These are phyloP conservation scores for Pezicula neosporulosa DNA, from an alignment of 2,329 filamentous ascomycete genomes.

Conservation along the genomic window DNA sequence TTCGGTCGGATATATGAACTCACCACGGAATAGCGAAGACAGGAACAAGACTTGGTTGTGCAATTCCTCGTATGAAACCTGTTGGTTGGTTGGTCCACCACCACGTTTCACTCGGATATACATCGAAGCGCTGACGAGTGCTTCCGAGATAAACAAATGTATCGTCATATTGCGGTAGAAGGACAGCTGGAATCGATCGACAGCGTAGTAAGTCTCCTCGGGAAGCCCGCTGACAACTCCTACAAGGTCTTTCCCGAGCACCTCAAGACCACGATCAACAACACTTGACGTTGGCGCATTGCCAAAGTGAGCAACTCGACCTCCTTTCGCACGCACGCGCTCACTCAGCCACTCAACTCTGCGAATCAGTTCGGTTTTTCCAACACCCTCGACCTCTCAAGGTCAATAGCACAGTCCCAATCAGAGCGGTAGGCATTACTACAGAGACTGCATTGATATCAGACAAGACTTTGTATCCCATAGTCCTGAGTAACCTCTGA, in stretches of 20 bases:
- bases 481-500: constrained; percentile 73
- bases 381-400: constrained; percentile 89
- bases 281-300: constrained; percentile 75
- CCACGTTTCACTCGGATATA: constrained; percentile 90
- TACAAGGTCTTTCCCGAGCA: constrained; percentile 85
- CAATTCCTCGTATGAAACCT: constrained; percentile 72
- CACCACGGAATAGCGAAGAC: constrained; percentile 88
- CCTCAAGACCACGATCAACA: constrained; percentile 85
- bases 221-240: constrained; percentile 74
- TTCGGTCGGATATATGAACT: constrained; percentile 94
- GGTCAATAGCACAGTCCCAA: constrained; percentile 89
- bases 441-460: constrained; percentile 97
- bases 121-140: constrained; percentile 83
- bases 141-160: constrained; percentile 92
- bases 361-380: constrained; percentile 78
- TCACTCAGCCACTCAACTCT: constrained; percentile 87
- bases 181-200: constrained; percentile 93
- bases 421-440: constrained; percentile 95
- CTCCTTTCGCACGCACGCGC: constrained; percentile 80
- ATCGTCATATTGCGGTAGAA: constrained; percentile 99
- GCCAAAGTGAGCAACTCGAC: constrained; percentile 90
- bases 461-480: constrained; percentile 88
- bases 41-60: constrained; percentile 81
- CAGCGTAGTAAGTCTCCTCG: constrained; percentile 90
- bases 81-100: constrained; percentile 77